A percentile compares a stretch with the other conserved stretches of the same genome.
Evolutionary conservation across 345 rosid genomes (phyloP).

Genomic region (Aurinia saxatilis): DNA sequence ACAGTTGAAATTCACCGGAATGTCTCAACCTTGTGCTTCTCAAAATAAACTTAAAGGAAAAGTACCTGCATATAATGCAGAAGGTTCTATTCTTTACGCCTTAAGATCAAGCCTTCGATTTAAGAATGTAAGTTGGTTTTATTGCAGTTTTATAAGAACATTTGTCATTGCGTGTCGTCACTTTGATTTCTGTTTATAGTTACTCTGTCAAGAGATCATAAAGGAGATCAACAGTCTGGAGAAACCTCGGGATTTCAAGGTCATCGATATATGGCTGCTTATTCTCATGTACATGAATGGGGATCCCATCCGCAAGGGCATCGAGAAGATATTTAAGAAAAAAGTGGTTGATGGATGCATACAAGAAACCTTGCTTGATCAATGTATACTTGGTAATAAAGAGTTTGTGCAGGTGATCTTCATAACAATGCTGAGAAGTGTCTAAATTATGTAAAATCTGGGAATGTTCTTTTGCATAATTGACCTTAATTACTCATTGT

Average conservation of each 20-base stretch:
- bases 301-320: constrained; percentile 42
- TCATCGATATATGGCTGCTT: constrained; percentile 77
- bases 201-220: constrained; percentile 71
- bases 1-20: constrained; percentile 60
- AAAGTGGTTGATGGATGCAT: constrained; percentile 64
- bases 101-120: constrained; percentile 74
- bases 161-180: neutral
- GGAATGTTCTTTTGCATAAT: neutral
- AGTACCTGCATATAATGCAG: constrained; percentile 36
- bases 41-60: constrained; percentile 65
- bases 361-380: constrained; percentile 56
- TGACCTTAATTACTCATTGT: constrained; percentile 14
- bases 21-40: constrained; percentile 32
- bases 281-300: constrained; percentile 60
- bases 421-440: neutral
- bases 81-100: constrained; percentile 66
- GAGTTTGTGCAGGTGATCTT: constrained; percentile 53
- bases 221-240: constrained; percentile 58
- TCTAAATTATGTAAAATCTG: neutral
- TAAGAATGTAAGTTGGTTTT: constrained; percentile 49
- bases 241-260: constrained; percentile 67
- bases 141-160: constrained; percentile 1
- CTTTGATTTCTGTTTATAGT: constrained; percentile 31
- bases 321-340: constrained; percentile 64
- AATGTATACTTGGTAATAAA: constrained; percentile 61